A percentile compares a stretch with the other conserved stretches of the same genome.
Conservation (phyloP, 495 filamentous ascomycete genomes). For the Aspergillus incahuasiensis region DNA sequence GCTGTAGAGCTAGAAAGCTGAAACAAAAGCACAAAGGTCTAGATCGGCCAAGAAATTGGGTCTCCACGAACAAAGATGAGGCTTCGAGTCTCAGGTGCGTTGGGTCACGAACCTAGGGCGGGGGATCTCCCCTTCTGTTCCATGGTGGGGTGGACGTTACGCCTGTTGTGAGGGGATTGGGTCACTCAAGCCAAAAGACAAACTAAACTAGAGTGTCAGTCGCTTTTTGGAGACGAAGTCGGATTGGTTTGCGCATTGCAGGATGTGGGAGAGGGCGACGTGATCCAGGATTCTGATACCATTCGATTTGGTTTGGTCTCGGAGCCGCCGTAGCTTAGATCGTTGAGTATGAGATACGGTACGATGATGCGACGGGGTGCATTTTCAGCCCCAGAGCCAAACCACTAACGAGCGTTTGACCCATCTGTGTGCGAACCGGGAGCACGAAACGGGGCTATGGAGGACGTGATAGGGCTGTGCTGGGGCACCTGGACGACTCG, state of each 20-base stretch:
- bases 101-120: slow-evolving; percentile 9
- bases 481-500: background rate
- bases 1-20: background rate
- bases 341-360: background rate
- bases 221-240: background rate
- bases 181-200: background rate
- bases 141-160: background rate
- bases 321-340: slow-evolving; percentile 7
- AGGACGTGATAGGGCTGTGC: slow-evolving; percentile 4
- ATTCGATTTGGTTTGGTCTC: slow-evolving; percentile 9
- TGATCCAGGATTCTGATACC: background rate
- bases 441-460: background rate
- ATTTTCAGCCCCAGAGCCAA: slow-evolving; percentile 14
- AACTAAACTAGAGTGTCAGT: slow-evolving; percentile 1
- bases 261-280: background rate
- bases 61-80: slow-evolving; percentile 14
- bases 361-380: slow-evolving; percentile 4
- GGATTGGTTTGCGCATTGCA: background rate
- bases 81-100: slow-evolving; percentile 6
- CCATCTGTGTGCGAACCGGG: background rate
- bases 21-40: background rate
- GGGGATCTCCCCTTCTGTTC: background rate
- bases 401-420: background rate
- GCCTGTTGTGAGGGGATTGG: slow-evolving; percentile 3
- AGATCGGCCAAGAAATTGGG: slow-evolving; percentile 13